Evolutionary conservation across 331 rosid species (phyloP).

Genomic region (Acacia concinna): DNA sequence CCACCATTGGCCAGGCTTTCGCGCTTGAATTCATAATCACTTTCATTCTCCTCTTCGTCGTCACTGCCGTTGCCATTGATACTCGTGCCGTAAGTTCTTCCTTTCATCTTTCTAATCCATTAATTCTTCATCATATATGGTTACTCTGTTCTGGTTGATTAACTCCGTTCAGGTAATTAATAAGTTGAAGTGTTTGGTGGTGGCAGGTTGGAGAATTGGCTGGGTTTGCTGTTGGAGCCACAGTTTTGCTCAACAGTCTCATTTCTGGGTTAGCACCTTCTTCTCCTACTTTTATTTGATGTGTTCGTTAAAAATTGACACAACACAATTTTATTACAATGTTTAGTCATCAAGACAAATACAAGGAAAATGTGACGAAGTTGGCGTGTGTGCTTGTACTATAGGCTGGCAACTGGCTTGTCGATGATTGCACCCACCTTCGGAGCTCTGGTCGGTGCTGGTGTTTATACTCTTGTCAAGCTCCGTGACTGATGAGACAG

Average conservation of each 20-base stretch:
- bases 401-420: too few species aligned
- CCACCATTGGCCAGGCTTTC: conserved; percentile 43
- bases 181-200: too few species aligned
- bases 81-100: conserved; percentile 66
- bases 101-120: not conserved
- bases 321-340: too few species aligned
- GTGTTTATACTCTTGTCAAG: conserved; percentile 65
- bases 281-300: too few species aligned
- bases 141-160: too few species aligned
- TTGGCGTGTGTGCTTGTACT: too few species aligned
- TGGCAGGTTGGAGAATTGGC: conserved; percentile 93
- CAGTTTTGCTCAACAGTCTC: conserved; percentile 88
- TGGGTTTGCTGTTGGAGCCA: conserved; percentile 97
- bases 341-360: too few species aligned
- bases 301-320: too few species aligned
- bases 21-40: conserved; percentile 86
- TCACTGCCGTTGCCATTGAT: conserved; percentile 95
- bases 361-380: too few species aligned
- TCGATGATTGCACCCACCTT: conserved; percentile 77
- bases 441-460: conserved; percentile 77
- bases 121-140: too few species aligned
- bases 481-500: conserved; percentile 46
- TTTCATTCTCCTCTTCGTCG: conserved; percentile 86
- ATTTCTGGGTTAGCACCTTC: conserved; percentile 71
- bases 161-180: too few species aligned